A percentile compares a stretch with the other conserved stretches of the same genome.
phyloP scores from a whole-genome alignment of 2,329 filamentous ascomycete species.

The Colletotrichum sp. region DNA sequence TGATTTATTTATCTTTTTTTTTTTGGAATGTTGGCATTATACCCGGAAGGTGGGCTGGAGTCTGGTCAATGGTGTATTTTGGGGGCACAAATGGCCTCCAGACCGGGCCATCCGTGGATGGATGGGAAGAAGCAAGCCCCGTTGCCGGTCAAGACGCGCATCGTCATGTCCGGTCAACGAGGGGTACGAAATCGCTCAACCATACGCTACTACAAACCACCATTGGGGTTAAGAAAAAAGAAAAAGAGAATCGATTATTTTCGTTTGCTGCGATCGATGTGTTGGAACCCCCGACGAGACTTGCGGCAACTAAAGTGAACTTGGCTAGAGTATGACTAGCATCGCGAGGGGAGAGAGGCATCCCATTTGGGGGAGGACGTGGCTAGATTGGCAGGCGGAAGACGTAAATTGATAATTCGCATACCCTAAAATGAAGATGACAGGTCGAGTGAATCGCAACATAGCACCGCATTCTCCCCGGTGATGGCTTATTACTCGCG shows the following conservation, averaged over 20 bases:
- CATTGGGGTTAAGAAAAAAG: neutral
- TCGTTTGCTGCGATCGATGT: neutral
- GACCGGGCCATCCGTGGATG: neutral
- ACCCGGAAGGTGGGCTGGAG: constrained; percentile 7
- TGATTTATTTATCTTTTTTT: neutral
- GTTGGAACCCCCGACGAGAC: neutral
- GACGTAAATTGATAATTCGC: neutral
- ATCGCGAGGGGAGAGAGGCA: neutral
- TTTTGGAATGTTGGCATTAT: constrained; percentile 12
- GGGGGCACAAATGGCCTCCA: neutral
- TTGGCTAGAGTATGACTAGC: neutral
- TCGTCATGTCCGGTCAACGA: neutral
- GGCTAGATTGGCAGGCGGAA: neutral
- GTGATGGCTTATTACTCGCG: neutral
- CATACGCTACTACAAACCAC: neutral
- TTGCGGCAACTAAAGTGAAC: neutral
- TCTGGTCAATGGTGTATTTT: constrained; percentile 2
- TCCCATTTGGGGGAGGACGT: neutral
- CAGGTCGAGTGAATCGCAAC: neutral
- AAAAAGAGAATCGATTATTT: neutral
- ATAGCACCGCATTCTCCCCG: neutral
- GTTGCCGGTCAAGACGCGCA: neutral
- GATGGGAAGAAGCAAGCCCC: neutral
- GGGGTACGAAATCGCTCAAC: neutral
- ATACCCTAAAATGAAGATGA: neutral